Conservation (phyloP, 2,329 filamentous ascomycete species). For the Microsporum canis region DNA sequence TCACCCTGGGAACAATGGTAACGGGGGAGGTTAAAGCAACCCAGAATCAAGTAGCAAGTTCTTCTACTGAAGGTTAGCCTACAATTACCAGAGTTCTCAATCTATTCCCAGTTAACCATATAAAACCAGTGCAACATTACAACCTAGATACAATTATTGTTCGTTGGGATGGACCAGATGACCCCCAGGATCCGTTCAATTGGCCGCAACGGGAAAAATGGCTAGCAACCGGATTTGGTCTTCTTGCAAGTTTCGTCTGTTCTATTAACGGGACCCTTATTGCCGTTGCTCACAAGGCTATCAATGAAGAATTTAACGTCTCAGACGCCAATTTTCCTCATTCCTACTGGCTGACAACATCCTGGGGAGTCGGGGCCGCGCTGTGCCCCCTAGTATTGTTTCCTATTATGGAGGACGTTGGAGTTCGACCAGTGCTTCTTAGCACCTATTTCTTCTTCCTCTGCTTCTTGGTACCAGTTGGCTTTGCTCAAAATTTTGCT, state of each 20-base stretch:
- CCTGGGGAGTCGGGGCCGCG: background rate
- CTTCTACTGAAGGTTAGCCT: background rate
- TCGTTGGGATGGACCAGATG: conserved; percentile 19
- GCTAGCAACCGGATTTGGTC: background rate
- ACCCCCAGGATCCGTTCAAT: conserved; percentile 20
- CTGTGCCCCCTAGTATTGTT: background rate
- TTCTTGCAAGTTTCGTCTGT: background rate
- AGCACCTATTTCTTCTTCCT: conserved; percentile 41
- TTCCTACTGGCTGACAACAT: background rate
- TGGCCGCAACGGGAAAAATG: conserved; percentile 21
- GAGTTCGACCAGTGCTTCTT: background rate
- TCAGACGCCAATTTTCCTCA: background rate
- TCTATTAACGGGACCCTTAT: background rate
- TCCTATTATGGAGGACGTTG: background rate
- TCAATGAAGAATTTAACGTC: background rate
- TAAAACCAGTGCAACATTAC: background rate
- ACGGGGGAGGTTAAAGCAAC: background rate
- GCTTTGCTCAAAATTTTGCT: conserved; percentile 67
- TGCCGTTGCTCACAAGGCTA: background rate
- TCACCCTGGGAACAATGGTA: background rate
- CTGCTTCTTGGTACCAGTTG: conserved; percentile 70
- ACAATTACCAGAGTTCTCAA: background rate
- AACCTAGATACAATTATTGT: conserved; percentile 13
- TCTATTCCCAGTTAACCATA: background rate
- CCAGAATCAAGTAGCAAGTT: background rate